Percentiles rank a stretch among this genome's conserved stretches.
Conservation (phyloP, 179 eudicot genomes). For the Beta corolliflora region DNA sequence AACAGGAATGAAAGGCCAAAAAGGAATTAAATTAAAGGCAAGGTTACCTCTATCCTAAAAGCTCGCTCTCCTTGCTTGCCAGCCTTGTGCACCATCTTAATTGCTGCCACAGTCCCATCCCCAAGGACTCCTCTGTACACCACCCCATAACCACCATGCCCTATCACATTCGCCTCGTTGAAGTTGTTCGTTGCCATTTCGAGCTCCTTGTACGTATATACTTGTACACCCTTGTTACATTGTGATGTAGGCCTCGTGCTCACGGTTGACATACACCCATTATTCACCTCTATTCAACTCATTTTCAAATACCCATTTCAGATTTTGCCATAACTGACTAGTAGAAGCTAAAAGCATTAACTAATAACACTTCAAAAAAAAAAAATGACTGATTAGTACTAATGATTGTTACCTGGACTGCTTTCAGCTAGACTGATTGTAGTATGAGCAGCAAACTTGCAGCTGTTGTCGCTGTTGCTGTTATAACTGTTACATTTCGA, state of each 20-base stretch:
- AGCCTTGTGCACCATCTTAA: slow-evolving; percentile 68
- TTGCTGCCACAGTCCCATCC: slow-evolving; percentile 74
- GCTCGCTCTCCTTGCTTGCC: slow-evolving; percentile 89
- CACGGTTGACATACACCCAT: slow-evolving; percentile 55
- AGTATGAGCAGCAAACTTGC: slow-evolving; percentile 66
- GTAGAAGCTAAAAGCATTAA: neutral
- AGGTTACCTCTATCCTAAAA: slow-evolving; percentile 72
- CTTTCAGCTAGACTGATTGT: slow-evolving; percentile 48
- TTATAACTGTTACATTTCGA: slow-evolving; percentile 30
- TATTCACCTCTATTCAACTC: slow-evolving; percentile 38
- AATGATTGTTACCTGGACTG: slow-evolving; percentile 57
- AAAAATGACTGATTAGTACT: neutral
- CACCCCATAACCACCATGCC: slow-evolving; percentile 71
- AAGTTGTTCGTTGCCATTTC: slow-evolving; percentile 79
- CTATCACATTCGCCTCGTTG: slow-evolving; percentile 62
- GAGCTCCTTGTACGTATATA: slow-evolving; percentile 80
- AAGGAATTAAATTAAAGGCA: slow-evolving; percentile 20
- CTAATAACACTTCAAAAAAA: neutral
- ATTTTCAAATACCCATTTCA: slow-evolving; percentile 10
- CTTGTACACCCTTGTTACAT: slow-evolving; percentile 67
- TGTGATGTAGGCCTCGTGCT: slow-evolving; percentile 39
- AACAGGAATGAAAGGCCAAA: slow-evolving; percentile 2
- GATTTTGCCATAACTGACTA: neutral
- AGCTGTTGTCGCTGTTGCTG: slow-evolving; percentile 38
- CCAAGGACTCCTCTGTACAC: slow-evolving; percentile 73